phyloP scores from a whole-genome alignment of 2,329 filamentous ascomycete genomes.

The Ilyonectria robusta region DNA sequence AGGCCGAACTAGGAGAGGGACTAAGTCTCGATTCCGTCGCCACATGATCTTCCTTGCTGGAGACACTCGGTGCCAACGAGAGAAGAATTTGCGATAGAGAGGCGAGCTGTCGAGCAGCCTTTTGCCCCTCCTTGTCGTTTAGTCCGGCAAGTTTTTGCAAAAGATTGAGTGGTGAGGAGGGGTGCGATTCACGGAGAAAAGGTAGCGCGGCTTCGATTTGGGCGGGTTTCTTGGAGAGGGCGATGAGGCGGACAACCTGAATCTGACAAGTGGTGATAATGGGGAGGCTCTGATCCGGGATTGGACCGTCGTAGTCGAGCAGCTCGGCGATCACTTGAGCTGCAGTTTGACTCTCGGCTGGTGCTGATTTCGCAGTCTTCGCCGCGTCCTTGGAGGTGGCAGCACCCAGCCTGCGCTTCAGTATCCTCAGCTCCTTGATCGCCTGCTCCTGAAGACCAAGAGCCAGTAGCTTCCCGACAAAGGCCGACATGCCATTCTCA shows the following conservation, averaged over 20 bases:
- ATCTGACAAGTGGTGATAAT: slow-evolving; percentile 76
- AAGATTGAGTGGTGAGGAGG: slow-evolving; percentile 71
- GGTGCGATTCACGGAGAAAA: slow-evolving; percentile 66
- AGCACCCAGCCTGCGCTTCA: slow-evolving; percentile 74
- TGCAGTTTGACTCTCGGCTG: slow-evolving; percentile 50
- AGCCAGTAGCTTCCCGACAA: slow-evolving; percentile 75
- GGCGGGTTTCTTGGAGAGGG: slow-evolving; percentile 70
- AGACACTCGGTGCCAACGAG: slow-evolving; percentile 77
- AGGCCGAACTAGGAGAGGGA: slow-evolving; percentile 68
- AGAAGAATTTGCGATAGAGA: slow-evolving; percentile 75
- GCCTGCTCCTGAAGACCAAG: slow-evolving; percentile 78
- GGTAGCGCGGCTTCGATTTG: slow-evolving; percentile 71
- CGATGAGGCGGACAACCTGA: slow-evolving; percentile 75
- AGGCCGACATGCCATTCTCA: slow-evolving; percentile 80
- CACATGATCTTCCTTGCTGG: slow-evolving; percentile 71
- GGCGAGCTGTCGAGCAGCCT: slow-evolving; percentile 76
- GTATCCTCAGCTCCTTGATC: slow-evolving; percentile 74
- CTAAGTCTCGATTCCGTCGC: slow-evolving; percentile 68
- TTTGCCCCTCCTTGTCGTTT: slow-evolving; percentile 64
- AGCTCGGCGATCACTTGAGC: slow-evolving; percentile 66
- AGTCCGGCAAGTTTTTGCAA: slow-evolving; percentile 63
- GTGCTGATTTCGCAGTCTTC: slow-evolving; percentile 50
- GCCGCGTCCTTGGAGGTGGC: slow-evolving; percentile 46
- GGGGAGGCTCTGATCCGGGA: slow-evolving; percentile 61
- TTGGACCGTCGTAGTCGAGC: slow-evolving; percentile 70